Evolutionary conservation across 768 basidiomycete species (phyloP), one percentile per base, ranked within the genome.

Genomic region (Tulasnella sp.): DNA sequence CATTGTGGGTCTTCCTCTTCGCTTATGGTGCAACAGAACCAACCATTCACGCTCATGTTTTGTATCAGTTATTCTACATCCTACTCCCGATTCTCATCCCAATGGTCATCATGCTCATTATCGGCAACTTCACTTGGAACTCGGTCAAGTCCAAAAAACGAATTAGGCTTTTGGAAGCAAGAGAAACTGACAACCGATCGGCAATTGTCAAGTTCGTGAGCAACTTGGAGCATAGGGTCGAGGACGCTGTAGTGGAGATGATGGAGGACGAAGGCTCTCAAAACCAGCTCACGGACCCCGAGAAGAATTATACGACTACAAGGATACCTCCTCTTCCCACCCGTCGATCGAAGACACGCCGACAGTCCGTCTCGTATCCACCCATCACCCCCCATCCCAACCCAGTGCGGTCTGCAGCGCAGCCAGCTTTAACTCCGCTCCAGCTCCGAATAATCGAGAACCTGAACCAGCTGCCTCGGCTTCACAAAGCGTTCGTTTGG

Each of bases 401-500:
- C 48, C 32, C 42, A n/a, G 51, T 39, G 2, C 29, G 7, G 37
- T 48, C 61, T 15, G 75, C 74, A 32, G 77, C 39, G 29, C 79
- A 75, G 57, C 82, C 82, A n/a, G 69, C 87, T 35, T 84, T 94
- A 37, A 88, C 88, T 23, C 85, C 88, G 1, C 81, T 86, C 13
- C 93, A 95, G 81, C 86, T 83, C 18, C 85, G 84, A 78, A 90
- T 91, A 44, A 88, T 88, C 7, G 84, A 84, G 7, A 87, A 86
- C 83, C 85, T 95, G 55, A 94, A 94, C 83, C 85, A 84, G 57
- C 87, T 95, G 15, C 92, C 92, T 0, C 84, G 86, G 39, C 82
- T 95, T 70, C 87, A 89, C 85, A 95, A 94, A 84, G 88, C 92
- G 81, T 83, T 88, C 26, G 91, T 88, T n/a, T 93, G 89, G 82